These are phyloP conservation scores for Chamaecyparis obtusa DNA, from an alignment of 75 land plant species.

Conservation along the genomic window DNA sequence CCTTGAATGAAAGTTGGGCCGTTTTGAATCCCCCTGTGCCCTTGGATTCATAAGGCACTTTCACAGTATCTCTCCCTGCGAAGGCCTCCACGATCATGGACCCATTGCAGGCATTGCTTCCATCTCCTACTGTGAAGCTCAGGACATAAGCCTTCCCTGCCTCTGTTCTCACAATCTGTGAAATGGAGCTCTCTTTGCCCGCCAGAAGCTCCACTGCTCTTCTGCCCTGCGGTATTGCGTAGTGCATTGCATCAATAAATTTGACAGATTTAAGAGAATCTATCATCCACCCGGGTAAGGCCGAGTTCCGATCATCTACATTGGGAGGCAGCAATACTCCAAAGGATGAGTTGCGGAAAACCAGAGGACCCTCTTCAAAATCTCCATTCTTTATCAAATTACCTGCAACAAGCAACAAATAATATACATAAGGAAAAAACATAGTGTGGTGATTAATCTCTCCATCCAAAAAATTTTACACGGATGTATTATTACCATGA, in stretches of 20 bases:
- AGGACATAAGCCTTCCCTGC: conserved; percentile 25
- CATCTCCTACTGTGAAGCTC: conserved; percentile 37
- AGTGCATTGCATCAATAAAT: conserved; percentile 33
- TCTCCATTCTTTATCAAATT: conserved; percentile 40
- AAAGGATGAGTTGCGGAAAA: conserved; percentile 20
- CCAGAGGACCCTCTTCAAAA: conserved; percentile 44
- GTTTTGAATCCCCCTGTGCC: conserved; percentile 32
- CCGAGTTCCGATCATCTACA: conserved; percentile 27
- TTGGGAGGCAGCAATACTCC: conserved; percentile 36
- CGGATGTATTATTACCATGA: too few relatives aligned
- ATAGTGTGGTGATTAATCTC: too few relatives aligned
- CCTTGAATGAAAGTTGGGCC: conserved; percentile 23
- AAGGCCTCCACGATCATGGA: too few relatives aligned
- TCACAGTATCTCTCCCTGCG: too few relatives aligned
- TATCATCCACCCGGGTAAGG: conserved; percentile 32
- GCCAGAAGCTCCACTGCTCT: conserved; percentile 33
- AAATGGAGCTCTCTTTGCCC: conserved; percentile 23
- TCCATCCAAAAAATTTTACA: too few relatives aligned
- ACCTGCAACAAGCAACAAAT: conserved; percentile 14
- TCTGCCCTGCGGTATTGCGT: conserved; percentile 19
- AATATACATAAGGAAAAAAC: too few relatives aligned
- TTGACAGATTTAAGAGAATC: conserved; percentile 35
- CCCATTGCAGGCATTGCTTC: background rate
- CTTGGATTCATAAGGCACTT: conserved; percentile 25
- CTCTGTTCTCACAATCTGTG: conserved; percentile 21